Percentiles rank a stretch among this genome's conserved stretches.
Conservation (phyloP, 1,139 yeast genomes). For the Candida sp. region DNA sequence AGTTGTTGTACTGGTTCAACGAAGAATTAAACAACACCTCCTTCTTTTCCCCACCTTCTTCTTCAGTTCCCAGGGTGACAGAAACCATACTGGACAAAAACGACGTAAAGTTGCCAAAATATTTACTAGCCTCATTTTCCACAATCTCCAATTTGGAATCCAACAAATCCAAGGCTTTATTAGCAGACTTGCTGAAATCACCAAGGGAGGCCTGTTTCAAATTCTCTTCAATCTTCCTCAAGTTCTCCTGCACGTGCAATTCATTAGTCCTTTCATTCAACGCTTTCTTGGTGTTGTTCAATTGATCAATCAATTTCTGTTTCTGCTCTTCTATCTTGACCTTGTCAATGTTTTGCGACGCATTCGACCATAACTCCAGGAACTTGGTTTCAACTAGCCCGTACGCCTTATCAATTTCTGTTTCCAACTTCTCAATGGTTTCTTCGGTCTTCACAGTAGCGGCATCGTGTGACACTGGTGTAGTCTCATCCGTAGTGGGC, state of each 20-base stretch:
- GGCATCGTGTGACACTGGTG: slow-evolving; percentile 1
- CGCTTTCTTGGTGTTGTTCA: slow-evolving; percentile 33
- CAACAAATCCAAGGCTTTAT: slow-evolving; percentile 61
- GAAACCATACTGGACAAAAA: slow-evolving; percentile 58
- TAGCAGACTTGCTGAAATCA: slow-evolving; percentile 44
- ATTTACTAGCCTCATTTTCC: slow-evolving; percentile 66
- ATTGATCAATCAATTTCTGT: slow-evolving; percentile 36
- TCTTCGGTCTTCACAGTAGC: slow-evolving; percentile 41
- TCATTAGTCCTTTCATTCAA: slow-evolving; percentile 21
- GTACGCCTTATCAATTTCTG: slow-evolving; percentile 58
- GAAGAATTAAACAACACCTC: slow-evolving; percentile 26
- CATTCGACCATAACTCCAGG: slow-evolving; percentile 39
- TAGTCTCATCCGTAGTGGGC: neutral
- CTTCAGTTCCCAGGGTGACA: slow-evolving; percentile 25
- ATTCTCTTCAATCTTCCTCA: slow-evolving; percentile 35
- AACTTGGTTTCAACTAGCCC: slow-evolving; percentile 46
- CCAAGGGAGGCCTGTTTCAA: slow-evolving; percentile 24
- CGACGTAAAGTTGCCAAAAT: slow-evolving; percentile 60
- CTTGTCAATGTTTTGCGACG: slow-evolving; percentile 39
- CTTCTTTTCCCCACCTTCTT: slow-evolving; percentile 11
- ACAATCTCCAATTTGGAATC: slow-evolving; percentile 72
- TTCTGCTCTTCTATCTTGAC: slow-evolving; percentile 47
- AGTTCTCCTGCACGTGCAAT: slow-evolving; percentile 25
- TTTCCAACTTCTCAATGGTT: slow-evolving; percentile 52
- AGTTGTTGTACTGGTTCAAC: slow-evolving; percentile 28